Conservation (phyloP, 163 green algal genomes). For the Trebouxiophyceae sp. region DNA sequence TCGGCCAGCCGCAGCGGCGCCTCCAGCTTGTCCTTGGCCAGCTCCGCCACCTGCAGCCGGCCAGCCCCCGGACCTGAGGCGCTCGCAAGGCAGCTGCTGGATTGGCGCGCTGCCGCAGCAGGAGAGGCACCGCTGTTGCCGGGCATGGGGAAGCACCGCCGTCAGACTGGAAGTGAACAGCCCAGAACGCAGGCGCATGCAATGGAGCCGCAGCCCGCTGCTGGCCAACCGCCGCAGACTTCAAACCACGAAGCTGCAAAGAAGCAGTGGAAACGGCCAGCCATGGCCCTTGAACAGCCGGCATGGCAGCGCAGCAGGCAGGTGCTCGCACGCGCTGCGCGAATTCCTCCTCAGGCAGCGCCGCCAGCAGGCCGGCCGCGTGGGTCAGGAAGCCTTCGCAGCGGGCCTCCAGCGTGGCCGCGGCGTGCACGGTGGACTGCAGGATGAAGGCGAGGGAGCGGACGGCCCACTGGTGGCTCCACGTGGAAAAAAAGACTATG, state of each 20-base stretch:
- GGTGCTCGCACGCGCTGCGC: conserved; percentile 11
- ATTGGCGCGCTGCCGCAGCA: too few species aligned
- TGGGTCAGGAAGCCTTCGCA: conserved; percentile 67
- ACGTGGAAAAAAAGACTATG: conserved; percentile 37
- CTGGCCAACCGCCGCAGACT: too few species aligned
- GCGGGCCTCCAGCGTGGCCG: conserved; percentile 48
- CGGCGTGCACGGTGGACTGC: conserved; percentile 62
- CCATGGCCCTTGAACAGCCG: not conserved
- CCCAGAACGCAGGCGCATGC: too few species aligned
- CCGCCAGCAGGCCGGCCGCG: conserved; percentile 13
- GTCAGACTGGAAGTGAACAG: too few species aligned
- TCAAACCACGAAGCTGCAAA: too few species aligned
- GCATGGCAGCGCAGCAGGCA: not conserved
- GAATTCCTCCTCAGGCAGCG: conserved; percentile 35
- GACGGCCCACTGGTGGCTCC: too few species aligned
- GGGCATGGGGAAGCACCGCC: too few species aligned
- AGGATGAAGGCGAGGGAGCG: conserved; percentile 38
- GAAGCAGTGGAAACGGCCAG: too few species aligned
- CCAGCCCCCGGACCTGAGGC: too few species aligned
- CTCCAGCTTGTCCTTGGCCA: conserved; percentile 82
- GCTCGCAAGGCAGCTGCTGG: too few species aligned
- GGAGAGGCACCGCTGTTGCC: too few species aligned
- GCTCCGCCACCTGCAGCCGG: conserved; percentile 56
- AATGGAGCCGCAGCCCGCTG: too few species aligned
- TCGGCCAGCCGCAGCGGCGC: conserved; percentile 75